phyloP scores from a whole-genome alignment of 1,284 basidiomycete species.

The Vanrija sp. region DNA sequence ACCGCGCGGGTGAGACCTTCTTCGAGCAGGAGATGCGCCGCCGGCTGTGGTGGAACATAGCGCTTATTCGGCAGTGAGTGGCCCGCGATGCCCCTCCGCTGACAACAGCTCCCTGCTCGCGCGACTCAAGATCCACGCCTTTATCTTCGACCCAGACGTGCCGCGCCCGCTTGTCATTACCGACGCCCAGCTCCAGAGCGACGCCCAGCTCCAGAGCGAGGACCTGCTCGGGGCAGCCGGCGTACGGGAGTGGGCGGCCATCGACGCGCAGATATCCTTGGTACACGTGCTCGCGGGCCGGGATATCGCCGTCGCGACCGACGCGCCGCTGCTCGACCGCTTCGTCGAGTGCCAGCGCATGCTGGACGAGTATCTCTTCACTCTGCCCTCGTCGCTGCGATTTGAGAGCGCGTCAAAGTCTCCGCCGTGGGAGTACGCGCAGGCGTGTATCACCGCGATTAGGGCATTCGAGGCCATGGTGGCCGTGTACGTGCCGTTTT shows the following conservation, averaged over 20 bases:
- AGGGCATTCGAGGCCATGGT: neutral
- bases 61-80: neutral
- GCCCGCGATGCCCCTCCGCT: neutral
- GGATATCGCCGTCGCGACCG: neutral
- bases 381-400: neutral
- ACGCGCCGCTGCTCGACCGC: neutral
- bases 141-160: neutral
- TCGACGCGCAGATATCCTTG: neutral
- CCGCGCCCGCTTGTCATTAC: neutral
- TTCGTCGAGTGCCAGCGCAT: neutral
- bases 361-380: neutral
- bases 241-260: neutral
- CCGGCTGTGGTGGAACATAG: neutral
- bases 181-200: slow-evolving; percentile 1
- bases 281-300: neutral
- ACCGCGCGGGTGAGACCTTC: neutral
- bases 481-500: too few relatives aligned
- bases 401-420: neutral
- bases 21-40: neutral
- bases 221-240: neutral
- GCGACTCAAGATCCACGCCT: neutral
- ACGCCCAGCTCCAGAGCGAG: too few relatives aligned
- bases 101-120: neutral
- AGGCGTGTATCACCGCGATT: neutral
- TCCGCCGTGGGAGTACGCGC: neutral